Conservation (phyloP, 371 early-diverging fungal species). For the Mucor indicus region DNA sequence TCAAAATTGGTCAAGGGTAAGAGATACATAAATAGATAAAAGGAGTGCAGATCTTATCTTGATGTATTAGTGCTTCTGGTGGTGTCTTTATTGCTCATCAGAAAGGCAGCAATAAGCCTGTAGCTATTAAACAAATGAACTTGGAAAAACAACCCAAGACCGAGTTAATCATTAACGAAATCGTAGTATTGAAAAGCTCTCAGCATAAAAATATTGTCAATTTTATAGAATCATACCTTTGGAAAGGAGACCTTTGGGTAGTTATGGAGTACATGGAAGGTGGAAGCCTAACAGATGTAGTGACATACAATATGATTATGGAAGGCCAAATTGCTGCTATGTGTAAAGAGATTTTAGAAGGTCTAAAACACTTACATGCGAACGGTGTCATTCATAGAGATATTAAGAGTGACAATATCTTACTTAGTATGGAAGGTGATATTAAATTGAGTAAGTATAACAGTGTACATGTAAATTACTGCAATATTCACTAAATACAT, state of each 20-base stretch:
- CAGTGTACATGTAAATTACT: neutral
- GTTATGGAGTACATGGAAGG: constrained; percentile 99
- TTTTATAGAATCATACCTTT: constrained; percentile 90
- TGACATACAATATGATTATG: constrained; percentile 89
- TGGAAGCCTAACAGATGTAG: constrained; percentile 90
- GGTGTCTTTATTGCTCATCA: constrained; percentile 89
- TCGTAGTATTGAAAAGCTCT: constrained; percentile 88
- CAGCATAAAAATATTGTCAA: constrained; percentile 95
- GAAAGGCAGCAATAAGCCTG: constrained; percentile 56
- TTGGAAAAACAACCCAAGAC: constrained; percentile 94
- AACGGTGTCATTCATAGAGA: constrained; percentile 97
- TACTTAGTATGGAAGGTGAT: constrained; percentile 82
- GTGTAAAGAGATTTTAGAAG: constrained; percentile 87
- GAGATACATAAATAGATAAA: neutral
- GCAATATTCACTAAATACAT: neutral
- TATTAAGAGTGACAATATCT: constrained; percentile 96
- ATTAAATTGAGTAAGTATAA: constrained; percentile 91
- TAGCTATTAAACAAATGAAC: constrained; percentile 97
- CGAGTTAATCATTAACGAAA: constrained; percentile 96
- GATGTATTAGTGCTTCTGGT: constrained; percentile 77
- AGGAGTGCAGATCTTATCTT: neutral
- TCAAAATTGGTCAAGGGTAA: constrained; percentile 94
- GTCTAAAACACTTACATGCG: constrained; percentile 89
- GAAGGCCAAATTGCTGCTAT: constrained; percentile 96
- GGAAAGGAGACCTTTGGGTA: constrained; percentile 87